A percentile compares a stretch with the other conserved stretches of the same genome.
Evolutionary conservation across 2,329 filamentous ascomycete genomes (phyloP).

Genomic region (Cladosporium oxysporum): DNA sequence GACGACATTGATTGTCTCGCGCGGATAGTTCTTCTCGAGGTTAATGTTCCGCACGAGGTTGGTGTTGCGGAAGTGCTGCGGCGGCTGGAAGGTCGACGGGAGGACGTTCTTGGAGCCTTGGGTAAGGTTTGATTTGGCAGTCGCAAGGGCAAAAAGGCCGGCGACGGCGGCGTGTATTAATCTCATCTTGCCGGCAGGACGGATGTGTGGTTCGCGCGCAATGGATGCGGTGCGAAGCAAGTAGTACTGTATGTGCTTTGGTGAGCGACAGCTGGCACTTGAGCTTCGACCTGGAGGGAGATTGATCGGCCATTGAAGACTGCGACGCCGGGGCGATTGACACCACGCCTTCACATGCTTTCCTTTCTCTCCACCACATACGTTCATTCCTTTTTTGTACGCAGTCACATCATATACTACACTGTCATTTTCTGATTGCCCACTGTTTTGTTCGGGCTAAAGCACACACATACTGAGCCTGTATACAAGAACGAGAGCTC

Average conservation of each 20-base stretch:
- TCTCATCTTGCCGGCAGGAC: constrained; percentile 31
- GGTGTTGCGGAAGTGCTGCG: constrained; percentile 88
- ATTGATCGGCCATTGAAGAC: neutral
- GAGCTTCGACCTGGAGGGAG: neutral
- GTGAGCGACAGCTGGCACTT: constrained; percentile 4
- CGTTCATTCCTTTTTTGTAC: neutral
- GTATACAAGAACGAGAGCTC: neutral
- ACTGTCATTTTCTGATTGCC: neutral
- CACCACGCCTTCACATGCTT: neutral
- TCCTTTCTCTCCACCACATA: neutral
- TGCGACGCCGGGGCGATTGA: neutral
- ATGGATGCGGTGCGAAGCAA: neutral
- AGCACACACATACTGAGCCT: neutral
- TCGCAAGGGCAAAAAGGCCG: constrained; percentile 59
- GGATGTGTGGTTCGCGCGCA: constrained; percentile 16
- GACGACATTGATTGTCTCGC: constrained; percentile 90
- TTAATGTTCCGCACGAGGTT: constrained; percentile 91
- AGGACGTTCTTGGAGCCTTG: constrained; percentile 54
- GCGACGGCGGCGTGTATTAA: constrained; percentile 37
- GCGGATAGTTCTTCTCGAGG: constrained; percentile 86
- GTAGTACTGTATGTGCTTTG: neutral
- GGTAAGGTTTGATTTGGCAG: constrained; percentile 60
- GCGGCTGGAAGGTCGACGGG: constrained; percentile 68
- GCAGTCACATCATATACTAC: neutral
- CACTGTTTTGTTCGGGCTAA: neutral